Percentiles rank a stretch among this genome's conserved stretches.
Conservation (phyloP, 306 rosid species). For the Rubus idaeus region DNA sequence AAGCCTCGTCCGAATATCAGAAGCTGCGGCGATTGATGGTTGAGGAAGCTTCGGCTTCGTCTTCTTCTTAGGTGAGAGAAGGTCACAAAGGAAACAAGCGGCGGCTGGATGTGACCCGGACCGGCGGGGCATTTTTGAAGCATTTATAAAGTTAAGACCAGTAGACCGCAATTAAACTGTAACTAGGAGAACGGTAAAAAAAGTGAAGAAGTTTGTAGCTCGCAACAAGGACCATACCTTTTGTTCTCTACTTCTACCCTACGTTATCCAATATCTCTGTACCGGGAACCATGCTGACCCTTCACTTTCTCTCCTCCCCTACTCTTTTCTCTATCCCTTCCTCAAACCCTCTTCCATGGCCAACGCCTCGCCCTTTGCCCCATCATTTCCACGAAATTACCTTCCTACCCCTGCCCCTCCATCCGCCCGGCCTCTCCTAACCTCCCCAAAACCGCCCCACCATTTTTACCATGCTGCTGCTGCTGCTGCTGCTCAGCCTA, state of each 20-base stretch:
- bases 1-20: too few species aligned
- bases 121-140: too few species aligned
- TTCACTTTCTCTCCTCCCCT: slow-evolving; percentile 10
- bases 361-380: slow-evolving; percentile 40
- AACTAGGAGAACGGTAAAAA: not conserved
- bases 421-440: slow-evolving; percentile 4
- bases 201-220: not conserved
- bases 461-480: not conserved
- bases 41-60: too few species aligned
- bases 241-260: not conserved
- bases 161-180: too few species aligned
- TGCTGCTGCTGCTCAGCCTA: not conserved
- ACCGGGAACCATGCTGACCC: slow-evolving; percentile 24
- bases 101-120: too few species aligned
- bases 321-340: not conserved
- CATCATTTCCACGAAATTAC: slow-evolving; percentile 30
- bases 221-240: not conserved
- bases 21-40: too few species aligned
- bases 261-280: slow-evolving; percentile 23
- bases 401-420: slow-evolving; percentile 19
- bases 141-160: too few species aligned
- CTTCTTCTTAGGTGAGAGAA: too few species aligned
- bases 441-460: slow-evolving; percentile 13
- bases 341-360: slow-evolving; percentile 40
- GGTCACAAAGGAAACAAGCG: too few species aligned